These are phyloP conservation scores for Myochromella boudieri DNA, from an alignment of 768 basidiomycete genomes.

Conservation along the genomic window DNA sequence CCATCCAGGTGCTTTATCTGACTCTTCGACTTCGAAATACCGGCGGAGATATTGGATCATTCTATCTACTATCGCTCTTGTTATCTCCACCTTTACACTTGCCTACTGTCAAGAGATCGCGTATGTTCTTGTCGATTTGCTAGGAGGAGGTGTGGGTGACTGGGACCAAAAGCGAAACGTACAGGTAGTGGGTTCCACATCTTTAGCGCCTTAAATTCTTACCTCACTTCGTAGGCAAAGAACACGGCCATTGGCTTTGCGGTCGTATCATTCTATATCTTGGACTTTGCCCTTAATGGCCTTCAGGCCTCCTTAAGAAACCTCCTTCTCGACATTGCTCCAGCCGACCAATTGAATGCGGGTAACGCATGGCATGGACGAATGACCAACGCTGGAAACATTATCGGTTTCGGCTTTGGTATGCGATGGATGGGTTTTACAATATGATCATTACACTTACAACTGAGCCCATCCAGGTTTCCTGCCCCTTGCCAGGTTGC, in stretches of 20 bases:
- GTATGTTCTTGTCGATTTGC: slow-evolving; percentile 70
- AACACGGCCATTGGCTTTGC: slow-evolving; percentile 82
- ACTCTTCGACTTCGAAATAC: slow-evolving; percentile 88
- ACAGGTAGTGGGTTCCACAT: slow-evolving; percentile 41
- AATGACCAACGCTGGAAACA: slow-evolving; percentile 97
- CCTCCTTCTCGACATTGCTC: slow-evolving; percentile 89
- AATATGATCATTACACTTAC: neutral
- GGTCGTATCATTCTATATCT: slow-evolving; percentile 84
- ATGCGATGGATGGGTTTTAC: slow-evolving; percentile 18
- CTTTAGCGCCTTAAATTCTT: neutral
- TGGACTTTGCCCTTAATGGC: slow-evolving; percentile 98
- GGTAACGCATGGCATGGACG: slow-evolving; percentile 98
- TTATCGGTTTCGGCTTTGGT: slow-evolving; percentile 93
- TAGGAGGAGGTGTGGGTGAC: slow-evolving; percentile 75
- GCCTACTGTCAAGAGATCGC: slow-evolving; percentile 83
- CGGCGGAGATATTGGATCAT: slow-evolving; percentile 91
- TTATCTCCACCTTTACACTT: slow-evolving; percentile 72
- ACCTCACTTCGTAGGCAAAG: slow-evolving; percentile 44
- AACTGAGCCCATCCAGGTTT: slow-evolving; percentile 53
- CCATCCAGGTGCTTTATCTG: slow-evolving; percentile 85
- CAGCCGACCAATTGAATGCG: slow-evolving; percentile 85
- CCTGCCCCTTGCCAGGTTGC: slow-evolving; percentile 79
- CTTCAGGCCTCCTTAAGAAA: slow-evolving; percentile 91
- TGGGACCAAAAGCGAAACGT: slow-evolving; percentile 79
- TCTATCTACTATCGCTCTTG: slow-evolving; percentile 81